Conservation (phyloP, 2,329 filamentous ascomycete species). For the Paraphoma chrysanthemicola region DNA sequence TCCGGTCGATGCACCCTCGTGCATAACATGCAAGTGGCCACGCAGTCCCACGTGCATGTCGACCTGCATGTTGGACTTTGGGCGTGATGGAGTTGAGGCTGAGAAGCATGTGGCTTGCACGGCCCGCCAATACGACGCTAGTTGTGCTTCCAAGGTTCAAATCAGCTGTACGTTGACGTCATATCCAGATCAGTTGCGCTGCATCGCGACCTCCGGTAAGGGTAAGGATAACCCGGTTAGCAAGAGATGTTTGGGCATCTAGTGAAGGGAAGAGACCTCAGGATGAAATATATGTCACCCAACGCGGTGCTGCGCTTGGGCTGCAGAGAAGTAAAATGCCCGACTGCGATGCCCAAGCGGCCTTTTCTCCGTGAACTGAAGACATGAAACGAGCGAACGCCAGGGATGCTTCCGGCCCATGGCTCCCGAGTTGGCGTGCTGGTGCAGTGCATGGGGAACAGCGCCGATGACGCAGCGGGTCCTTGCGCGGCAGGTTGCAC, state of each 20-base stretch:
- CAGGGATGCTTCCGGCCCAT: neutral
- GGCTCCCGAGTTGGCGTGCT: constrained; percentile 17
- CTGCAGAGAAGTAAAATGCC: neutral
- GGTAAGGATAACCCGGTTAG: neutral
- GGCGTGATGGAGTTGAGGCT: constrained; percentile 16
- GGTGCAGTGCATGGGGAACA: constrained; percentile 13
- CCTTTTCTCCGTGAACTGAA: neutral
- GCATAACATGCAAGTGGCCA: neutral
- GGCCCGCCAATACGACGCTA: neutral
- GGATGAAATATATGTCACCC: neutral
- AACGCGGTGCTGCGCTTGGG: neutral
- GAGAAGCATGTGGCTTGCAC: constrained; percentile 5
- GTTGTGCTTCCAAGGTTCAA: neutral
- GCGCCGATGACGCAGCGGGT: constrained; percentile 38
- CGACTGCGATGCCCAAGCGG: neutral
- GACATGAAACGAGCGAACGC: neutral
- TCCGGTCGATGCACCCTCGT: neutral
- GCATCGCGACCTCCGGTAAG: neutral
- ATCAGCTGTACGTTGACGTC: constrained; percentile 25
- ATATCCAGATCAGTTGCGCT: constrained; percentile 1
- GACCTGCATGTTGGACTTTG: neutral
- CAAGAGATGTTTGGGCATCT: neutral
- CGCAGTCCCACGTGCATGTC: neutral
- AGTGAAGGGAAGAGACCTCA: neutral
- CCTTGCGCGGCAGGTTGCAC: constrained; percentile 23